Evolutionary conservation across 352 stramenopile species (phyloP), one percentile per base, ranked within the genome.

Genomic region (Globisporangium alternatum): DNA sequence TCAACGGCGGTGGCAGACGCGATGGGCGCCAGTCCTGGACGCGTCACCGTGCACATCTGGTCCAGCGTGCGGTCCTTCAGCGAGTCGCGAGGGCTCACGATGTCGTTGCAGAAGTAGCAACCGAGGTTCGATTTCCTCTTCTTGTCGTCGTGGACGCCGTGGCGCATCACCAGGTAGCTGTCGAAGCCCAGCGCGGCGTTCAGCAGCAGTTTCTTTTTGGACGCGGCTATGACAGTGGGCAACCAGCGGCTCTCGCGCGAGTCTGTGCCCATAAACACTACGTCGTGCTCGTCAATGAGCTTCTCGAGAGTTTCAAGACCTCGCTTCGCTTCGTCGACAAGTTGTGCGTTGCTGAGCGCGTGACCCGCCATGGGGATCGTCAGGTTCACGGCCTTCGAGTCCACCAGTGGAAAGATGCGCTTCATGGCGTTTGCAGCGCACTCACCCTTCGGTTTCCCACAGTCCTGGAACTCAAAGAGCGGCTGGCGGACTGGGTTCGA

Each of bases 21-120:
- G 33, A 98, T 97, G 2, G 91, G 89, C 6, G 93, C 90, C 13
- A 99, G 80, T 7, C 98, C 98, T 5, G 98, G 97, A 13, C 98
- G 83, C 37, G 98, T 99, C 2, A 99, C 97, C 1, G 98, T 99
- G 71, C 98, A 99, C 88, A 99, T 98, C 83, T 99, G 97, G 74
- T 99, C 98, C 12, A 99, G 62, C 8, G 97, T 99, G 12, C 97
- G 91, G 71, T 99, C 97, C 25, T 91, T 96, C 25, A 97, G 86
- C 28, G 97, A 99, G 72, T 99, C 98, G 30, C 96, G 91, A 4
- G 98, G 97, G 61, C 97, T 98, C 21, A 99, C 97, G 30, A 99
- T 91, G 76, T 99, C 97, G 62, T 97, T 99, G 78, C 98, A 99
- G 74, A 99, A 99, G 76, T 99, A 99, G 71, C 97, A 99, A 5